Evolutionary conservation across 2,329 filamentous ascomycete genomes (phyloP), one percentile per base, ranked within the genome.

Genomic region (Arachnopeziza araneosa): DNA sequence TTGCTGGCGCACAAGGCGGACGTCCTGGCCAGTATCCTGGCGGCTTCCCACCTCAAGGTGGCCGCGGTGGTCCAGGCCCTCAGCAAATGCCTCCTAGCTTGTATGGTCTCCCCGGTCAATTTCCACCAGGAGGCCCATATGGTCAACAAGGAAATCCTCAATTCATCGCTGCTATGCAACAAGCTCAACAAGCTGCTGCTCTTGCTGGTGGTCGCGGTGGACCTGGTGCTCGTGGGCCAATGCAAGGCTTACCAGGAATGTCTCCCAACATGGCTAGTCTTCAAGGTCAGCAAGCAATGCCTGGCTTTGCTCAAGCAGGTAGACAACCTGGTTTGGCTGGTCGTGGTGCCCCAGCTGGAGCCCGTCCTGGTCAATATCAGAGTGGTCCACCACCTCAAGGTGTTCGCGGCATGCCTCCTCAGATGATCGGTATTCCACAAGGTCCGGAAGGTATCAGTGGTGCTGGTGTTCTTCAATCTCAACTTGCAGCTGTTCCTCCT

Each of bases 81-180:
- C 92, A 95, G 78, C 90, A 93, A 78, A 84, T 97, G 67, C 91
- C 91, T 61, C 90, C 91, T 65, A 90, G 88, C 80, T 88, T 92
- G 79, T 97, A 96, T 77, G 86, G 84, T 67, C 82, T 95, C 72
- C 88, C 89, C 56, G 84, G 85, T 64, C 89, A 93, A 76, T 91
- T 90, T 79, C 90, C 91, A 70, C 88, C 88, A 62, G 86, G 85
- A 67, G 86, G 83, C 66, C 88, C 88, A 70, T 95, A 90, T 75
- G 88, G 83, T 71, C 89, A 93, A 79, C 88, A 90, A 70, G 86
- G 89, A 71, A 89, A 86, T 78, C 88, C 90, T 64, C 87, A 90
- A 72, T 89, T 87, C 77, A 83, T 95, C 75, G 88, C 87, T 70
- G 90, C 93, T 71, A 90, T 93, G 75, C 90, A 91, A 77, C 89